Conservation (phyloP, 371 early-diverging fungal genomes). For the Synchytrium microbalum region DNA sequence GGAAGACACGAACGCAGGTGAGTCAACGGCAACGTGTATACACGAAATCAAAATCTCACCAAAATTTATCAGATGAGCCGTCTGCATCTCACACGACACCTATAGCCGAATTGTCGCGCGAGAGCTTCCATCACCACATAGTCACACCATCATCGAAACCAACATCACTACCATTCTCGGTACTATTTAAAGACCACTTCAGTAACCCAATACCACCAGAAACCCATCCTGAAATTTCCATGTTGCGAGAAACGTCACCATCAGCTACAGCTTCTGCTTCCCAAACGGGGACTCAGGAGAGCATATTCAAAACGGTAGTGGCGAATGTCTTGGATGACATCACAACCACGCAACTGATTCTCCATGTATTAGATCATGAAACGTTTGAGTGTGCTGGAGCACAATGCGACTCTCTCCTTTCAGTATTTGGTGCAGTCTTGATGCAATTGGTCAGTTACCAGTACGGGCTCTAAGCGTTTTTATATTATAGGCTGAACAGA, state of each 20-base stretch:
- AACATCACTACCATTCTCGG: background rate
- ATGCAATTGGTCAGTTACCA: background rate
- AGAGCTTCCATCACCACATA: no score
- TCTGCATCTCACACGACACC: no score
- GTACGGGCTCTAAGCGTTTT: background rate
- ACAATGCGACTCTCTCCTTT: slow-evolving; percentile 68
- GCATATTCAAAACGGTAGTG: slow-evolving; percentile 67
- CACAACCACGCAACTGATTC: background rate
- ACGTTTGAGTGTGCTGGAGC: slow-evolving; percentile 66
- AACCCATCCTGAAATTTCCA: background rate
- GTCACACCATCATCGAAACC: background rate
- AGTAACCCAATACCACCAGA: slow-evolving; percentile 4
- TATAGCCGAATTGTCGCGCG: no score
- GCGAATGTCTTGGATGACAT: background rate
- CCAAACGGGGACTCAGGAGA: slow-evolving; percentile 47
- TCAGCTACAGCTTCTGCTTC: background rate
- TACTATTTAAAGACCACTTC: slow-evolving; percentile 25
- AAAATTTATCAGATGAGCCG: background rate
- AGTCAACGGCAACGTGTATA: background rate
- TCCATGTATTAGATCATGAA: slow-evolving; percentile 53
- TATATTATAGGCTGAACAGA: background rate
- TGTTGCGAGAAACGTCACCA: slow-evolving; percentile 1
- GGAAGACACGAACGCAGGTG: slow-evolving; percentile 37
- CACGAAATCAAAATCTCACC: background rate
- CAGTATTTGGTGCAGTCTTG: slow-evolving; percentile 65